These are phyloP conservation scores for Moesziomyces sp. DNA, from an alignment of 1,284 basidiomycete genomes.

Conservation along the genomic window DNA sequence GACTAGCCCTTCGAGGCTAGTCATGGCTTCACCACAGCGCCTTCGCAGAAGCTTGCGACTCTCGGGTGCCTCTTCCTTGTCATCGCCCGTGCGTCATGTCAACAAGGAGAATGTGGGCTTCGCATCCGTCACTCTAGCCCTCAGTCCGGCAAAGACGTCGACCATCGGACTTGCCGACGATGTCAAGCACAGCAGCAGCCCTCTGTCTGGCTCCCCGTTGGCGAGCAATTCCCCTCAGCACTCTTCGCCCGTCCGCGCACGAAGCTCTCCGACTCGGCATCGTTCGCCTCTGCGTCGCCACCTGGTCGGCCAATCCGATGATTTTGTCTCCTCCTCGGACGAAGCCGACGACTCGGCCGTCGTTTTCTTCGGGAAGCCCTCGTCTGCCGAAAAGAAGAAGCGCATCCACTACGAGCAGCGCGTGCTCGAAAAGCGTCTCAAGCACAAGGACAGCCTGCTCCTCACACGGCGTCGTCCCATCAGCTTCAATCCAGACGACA, in stretches of 20 bases:
- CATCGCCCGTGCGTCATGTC: slow-evolving; percentile 8
- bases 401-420: slow-evolving; percentile 46
- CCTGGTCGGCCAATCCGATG: slow-evolving; percentile 7
- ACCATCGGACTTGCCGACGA: slow-evolving; percentile 9
- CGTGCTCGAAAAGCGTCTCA: slow-evolving; percentile 40
- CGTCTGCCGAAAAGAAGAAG: slow-evolving; percentile 46
- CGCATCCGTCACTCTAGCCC: slow-evolving; percentile 6
- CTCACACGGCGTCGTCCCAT: slow-evolving; percentile 39
- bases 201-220: slow-evolving; percentile 6
- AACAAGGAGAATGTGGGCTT: slow-evolving; percentile 28
- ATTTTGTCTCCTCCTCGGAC: slow-evolving; percentile 26
- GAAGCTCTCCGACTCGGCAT: slow-evolving; percentile 18
- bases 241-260: slow-evolving; percentile 17
- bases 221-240: slow-evolving; percentile 9
- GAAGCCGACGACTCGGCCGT: slow-evolving; percentile 40
- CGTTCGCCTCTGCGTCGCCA: slow-evolving; percentile 18
- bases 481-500: slow-evolving; percentile 49
- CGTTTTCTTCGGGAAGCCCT: slow-evolving; percentile 51
- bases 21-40: slow-evolving; percentile 11
- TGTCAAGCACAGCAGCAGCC: slow-evolving; percentile 11
- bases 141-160: slow-evolving; percentile 31
- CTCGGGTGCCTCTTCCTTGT: slow-evolving; percentile 14
- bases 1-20: slow-evolving; percentile 1
- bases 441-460: slow-evolving; percentile 51
- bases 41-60: slow-evolving; percentile 32